Conservation (phyloP, 352 stramenopile genomes). For the Pythium myriotylum region DNA sequence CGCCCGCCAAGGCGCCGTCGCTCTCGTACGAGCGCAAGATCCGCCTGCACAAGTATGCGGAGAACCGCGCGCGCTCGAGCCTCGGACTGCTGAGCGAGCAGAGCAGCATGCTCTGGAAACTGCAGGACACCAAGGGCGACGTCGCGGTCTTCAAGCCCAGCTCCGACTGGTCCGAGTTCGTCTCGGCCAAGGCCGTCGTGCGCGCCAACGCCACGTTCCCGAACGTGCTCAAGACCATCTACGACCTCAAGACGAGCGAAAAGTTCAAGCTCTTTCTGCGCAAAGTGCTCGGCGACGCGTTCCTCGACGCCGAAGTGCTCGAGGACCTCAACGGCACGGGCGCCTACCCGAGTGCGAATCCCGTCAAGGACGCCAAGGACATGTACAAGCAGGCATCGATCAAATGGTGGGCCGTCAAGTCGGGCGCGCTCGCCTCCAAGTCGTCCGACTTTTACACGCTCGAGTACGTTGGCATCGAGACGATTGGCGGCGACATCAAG, state of each 20-base stretch:
- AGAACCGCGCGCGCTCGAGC: slow-evolving; percentile 83
- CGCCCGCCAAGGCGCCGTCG: slow-evolving; percentile 64
- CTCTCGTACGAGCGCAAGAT: slow-evolving; percentile 87
- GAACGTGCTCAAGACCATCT: slow-evolving; percentile 84
- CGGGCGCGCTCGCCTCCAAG: slow-evolving; percentile 72
- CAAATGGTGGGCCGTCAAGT: slow-evolving; percentile 91
- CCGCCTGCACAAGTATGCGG: slow-evolving; percentile 81
- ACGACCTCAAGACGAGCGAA: slow-evolving; percentile 81
- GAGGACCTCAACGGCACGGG: slow-evolving; percentile 82
- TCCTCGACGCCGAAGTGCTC: slow-evolving; percentile 83
- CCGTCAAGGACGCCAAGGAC: slow-evolving; percentile 61
- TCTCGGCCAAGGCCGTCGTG: slow-evolving; percentile 81
- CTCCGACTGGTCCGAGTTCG: slow-evolving; percentile 87
- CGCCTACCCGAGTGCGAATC: slow-evolving; percentile 76
- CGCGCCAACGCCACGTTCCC: slow-evolving; percentile 77
- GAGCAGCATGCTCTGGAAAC: slow-evolving; percentile 81
- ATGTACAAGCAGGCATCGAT: slow-evolving; percentile 88
- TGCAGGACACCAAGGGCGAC: slow-evolving; percentile 81
- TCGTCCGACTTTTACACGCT: slow-evolving; percentile 87
- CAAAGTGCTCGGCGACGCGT: slow-evolving; percentile 80
- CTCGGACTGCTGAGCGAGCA: slow-evolving; percentile 69
- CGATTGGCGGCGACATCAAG: slow-evolving; percentile 70
- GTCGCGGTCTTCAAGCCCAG: slow-evolving; percentile 83
- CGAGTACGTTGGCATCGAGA: slow-evolving; percentile 88
- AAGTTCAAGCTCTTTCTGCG: slow-evolving; percentile 88